Evolutionary conservation across 2,329 filamentous ascomycete genomes (phyloP), one percentile per base, ranked within the genome.

Genomic region (Neoscytalidium dimidiatum): DNA sequence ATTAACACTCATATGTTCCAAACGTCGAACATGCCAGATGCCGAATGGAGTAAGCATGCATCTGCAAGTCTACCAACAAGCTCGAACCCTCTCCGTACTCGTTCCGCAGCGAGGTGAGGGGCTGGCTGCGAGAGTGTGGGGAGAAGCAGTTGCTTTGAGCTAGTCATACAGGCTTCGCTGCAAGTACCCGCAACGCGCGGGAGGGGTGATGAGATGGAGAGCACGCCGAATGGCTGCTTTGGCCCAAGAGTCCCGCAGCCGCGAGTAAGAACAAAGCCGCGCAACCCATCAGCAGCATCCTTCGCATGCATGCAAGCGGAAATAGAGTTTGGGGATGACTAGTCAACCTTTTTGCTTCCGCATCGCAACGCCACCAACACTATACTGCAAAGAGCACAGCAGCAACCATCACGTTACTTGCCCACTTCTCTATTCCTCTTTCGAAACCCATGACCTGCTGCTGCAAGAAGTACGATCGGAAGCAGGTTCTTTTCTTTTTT

Each of bases 231-330:
- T 21, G 56, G 41, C 11, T 17, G 13, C 23, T 26, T 56, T 11
- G 35, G 33, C n/a, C 23, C 56, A 46, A 60, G 28, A 41, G 56
- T 46, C 56, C 56, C 41, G 56, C 31, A 31, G 21, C 23, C 41
- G 19, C 21, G 41, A 48, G 41, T 33, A 48, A 60, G 56, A 60
- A 28, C 26, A 60, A 60, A 58, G 23, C 29, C n/a, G 48, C 9
- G 48, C 53, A 38, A 44, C 23, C 53, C 53, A 41, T 44, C 41
- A 31, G 38, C 41, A 33, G 41, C 38, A 46, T 21, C n/a, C 33
- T 28, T n/a, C 29, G 23, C 38, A 31, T 60, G 56, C 56, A 60
- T 60, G 56, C 56, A 60, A 46, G 56, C 56, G 41, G 56, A 60
- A 60, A 48, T 60, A 60, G 56, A 60, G 56, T 60, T 60, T 13